phyloP scores from a whole-genome alignment of 164 flowering plant genomes.

The Kingdonia uniflora region DNA sequence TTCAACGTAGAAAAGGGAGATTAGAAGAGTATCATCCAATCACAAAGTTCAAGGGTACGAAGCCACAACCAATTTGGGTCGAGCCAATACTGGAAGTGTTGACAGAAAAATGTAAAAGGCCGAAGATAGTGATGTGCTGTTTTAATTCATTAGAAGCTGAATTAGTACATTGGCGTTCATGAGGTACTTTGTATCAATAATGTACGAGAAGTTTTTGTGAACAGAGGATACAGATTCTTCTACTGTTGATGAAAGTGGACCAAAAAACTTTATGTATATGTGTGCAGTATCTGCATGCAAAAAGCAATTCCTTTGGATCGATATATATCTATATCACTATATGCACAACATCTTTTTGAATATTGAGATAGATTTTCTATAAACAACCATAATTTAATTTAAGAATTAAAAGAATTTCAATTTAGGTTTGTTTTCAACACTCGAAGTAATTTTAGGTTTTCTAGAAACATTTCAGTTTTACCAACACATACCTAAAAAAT shows the following conservation, averaged over 20 bases:
- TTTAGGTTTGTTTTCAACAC: no score
- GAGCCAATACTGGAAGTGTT: no score
- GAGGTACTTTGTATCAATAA: slow-evolving; percentile 74
- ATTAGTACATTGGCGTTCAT: slow-evolving; percentile 36
- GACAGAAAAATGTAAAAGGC: slow-evolving; percentile 66
- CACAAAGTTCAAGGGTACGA: no score
- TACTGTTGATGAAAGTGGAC: slow-evolving; percentile 63
- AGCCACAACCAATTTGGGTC: no score
- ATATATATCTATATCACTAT: not conserved
- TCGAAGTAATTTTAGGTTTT: no score
- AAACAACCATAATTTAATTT: no score
- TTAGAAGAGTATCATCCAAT: no score
- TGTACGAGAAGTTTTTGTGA: slow-evolving; percentile 46
- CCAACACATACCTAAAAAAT: slow-evolving; percentile 59
- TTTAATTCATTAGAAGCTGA: slow-evolving; percentile 36
- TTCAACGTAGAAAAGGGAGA: no score
- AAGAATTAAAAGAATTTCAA: no score
- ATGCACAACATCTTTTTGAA: not conserved
- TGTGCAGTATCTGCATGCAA: slow-evolving; percentile 71
- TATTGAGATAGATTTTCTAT: no score
- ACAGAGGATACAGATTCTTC: slow-evolving; percentile 60
- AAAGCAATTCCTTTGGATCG: not conserved
- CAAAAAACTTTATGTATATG: slow-evolving; percentile 63
- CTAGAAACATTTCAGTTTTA: no score
- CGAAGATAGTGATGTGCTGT: slow-evolving; percentile 60